A percentile compares a stretch with the other conserved stretches of the same genome.
These are phyloP conservation scores for Ophiostoma montium DNA, from an alignment of 2,329 filamentous ascomycete species.

Conservation along the genomic window DNA sequence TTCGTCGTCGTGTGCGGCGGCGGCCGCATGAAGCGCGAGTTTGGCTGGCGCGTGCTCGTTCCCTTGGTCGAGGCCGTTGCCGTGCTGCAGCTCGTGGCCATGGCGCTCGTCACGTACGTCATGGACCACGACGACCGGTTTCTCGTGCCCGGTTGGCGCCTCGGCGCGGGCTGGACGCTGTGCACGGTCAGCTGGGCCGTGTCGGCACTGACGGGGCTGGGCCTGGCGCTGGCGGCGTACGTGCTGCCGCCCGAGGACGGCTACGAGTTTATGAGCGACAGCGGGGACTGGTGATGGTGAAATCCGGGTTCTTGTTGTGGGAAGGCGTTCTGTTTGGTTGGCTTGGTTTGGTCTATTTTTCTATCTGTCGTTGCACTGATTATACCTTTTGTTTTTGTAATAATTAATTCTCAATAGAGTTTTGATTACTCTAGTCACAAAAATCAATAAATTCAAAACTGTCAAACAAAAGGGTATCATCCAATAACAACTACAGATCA, in stretches of 20 bases:
- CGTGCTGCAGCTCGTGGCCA: conserved; percentile 57
- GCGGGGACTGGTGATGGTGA: neutral
- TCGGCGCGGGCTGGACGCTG: conserved; percentile 69
- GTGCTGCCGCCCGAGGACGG: conserved; percentile 68
- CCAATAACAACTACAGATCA: neutral
- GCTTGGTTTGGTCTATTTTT: neutral
- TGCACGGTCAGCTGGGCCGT: conserved; percentile 42
- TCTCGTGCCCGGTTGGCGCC: conserved; percentile 60
- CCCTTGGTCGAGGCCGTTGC: conserved; percentile 51
- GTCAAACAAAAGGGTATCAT: conserved; percentile 5
- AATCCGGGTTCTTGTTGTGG: neutral
- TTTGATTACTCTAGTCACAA: neutral
- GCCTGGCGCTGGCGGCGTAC: conserved; percentile 52
- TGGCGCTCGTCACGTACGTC: conserved; percentile 72
- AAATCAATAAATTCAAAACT: neutral
- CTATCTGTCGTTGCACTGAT: neutral
- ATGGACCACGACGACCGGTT: conserved; percentile 77
- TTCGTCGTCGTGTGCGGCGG: conserved; percentile 64
- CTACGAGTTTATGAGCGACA: conserved; percentile 31
- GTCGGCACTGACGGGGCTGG: conserved; percentile 37
- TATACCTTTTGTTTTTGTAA: neutral
- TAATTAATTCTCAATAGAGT: too few relatives aligned
- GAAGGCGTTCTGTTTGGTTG: neutral
- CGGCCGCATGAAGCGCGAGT: conserved; percentile 65
- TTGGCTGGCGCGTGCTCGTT: conserved; percentile 66